Evolutionary conservation across 371 early-diverging fungal genomes (phyloP), one percentile per base, ranked within the genome.

Genomic region (Mortierella sp.): DNA sequence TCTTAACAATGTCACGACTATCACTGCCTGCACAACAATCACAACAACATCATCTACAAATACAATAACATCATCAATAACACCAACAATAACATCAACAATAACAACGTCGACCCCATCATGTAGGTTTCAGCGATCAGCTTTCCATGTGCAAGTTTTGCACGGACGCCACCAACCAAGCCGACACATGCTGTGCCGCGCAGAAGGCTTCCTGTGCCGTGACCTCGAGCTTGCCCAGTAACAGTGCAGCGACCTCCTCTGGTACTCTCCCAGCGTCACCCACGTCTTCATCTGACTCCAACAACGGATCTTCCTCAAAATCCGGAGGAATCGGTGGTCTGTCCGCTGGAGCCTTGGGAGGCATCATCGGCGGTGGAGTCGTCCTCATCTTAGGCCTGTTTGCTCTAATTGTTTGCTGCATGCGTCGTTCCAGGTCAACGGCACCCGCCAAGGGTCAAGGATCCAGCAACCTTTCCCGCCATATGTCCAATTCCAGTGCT

Each of bases 291-390:
- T 32, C 60, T 12, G 19, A 6, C 30, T 8, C 17, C 39, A 15
- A 28, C 46, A 2, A 34, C 6, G 27, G 15, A 28, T 4, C 27
- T 14, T 14, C 53, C 47, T 6, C 44, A 44, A n/a, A n/a, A n/a
- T n/a, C n/a, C n/a, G n/a, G n/a, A n/a, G 28, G 42, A 41, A 34
- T 52, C 54, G 23, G 37, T 6, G 69, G 64, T 53, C 37, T 75
- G 21, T 51, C 75, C n/a, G 59, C 49, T 2, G 59, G 69, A 2
- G 69, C 64, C 7, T 48, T 75, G 42, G 64, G 44, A 15, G 75
- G 64, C 28, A 64, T 75, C 56, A 60, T 68, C 24, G 75, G 49
- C n/a, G 75, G 69, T 17, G 75, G 64, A 27, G 72, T 57, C 28
- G 75, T 44, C 6, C 26, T 32, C 17, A 26, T 64, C 12, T 41